Conservation (phyloP, 1,284 basidiomycete species). For the Phylloporus gajari region DNA sequence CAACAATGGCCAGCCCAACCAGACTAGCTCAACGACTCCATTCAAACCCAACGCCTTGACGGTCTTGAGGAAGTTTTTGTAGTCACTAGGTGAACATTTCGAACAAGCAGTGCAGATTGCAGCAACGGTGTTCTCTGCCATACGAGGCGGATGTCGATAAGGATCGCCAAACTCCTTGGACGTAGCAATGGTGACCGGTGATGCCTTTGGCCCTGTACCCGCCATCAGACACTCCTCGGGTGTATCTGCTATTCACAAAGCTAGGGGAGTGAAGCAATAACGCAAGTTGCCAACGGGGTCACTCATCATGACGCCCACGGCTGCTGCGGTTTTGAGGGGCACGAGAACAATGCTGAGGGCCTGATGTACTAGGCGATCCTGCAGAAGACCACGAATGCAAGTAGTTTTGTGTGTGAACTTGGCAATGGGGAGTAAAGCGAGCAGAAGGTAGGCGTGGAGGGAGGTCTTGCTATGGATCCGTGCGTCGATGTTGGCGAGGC, state of each 20-base stretch:
- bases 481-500: slow-evolving; percentile 42
- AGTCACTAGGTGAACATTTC: background rate
- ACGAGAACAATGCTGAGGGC: slow-evolving; percentile 41
- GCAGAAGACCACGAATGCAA: slow-evolving; percentile 2
- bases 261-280: slow-evolving; percentile 18
- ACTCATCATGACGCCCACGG: slow-evolving; percentile 40
- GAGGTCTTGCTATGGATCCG: slow-evolving; percentile 42
- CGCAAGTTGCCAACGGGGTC: slow-evolving; percentile 35
- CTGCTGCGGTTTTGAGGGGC: slow-evolving; percentile 44
- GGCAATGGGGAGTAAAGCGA: no score
- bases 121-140: background rate
- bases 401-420: slow-evolving; percentile 32
- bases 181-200: slow-evolving; percentile 7
- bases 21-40: background rate
- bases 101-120: background rate
- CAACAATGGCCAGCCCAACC: background rate
- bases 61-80: background rate
- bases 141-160: slow-evolving; percentile 9
- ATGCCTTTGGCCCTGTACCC: slow-evolving; percentile 1
- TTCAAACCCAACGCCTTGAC: background rate
- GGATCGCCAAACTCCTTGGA: slow-evolving; percentile 15
- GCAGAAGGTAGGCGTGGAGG: slow-evolving; percentile 40
- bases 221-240: slow-evolving; percentile 14
- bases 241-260: slow-evolving; percentile 16
- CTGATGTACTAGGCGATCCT: slow-evolving; percentile 40